A percentile compares a stretch with the other conserved stretches of the same genome.
Conservation (phyloP, 2,329 filamentous ascomycete species). For the Alternaria sp. region DNA sequence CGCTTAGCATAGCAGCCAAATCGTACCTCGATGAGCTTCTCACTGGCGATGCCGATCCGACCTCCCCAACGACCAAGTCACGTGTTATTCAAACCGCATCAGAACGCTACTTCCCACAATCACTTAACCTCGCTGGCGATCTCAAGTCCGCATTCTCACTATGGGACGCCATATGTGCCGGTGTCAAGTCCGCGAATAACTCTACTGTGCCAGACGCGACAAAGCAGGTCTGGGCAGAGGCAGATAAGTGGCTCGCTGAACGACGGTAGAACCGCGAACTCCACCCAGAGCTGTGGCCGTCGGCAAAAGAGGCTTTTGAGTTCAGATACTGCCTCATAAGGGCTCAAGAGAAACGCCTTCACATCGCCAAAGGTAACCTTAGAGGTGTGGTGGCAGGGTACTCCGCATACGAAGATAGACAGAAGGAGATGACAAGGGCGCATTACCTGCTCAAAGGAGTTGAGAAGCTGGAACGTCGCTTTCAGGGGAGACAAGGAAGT, state of each 20-base stretch:
- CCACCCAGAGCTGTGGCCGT: neutral
- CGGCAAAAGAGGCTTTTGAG: neutral
- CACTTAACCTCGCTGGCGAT: slow-evolving; percentile 63
- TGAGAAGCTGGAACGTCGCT: neutral
- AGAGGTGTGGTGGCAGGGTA: neutral
- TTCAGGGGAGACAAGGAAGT: neutral
- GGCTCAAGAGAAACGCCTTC: neutral
- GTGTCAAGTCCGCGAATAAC: slow-evolving; percentile 61
- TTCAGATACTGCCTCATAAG: neutral
- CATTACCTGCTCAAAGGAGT: neutral
- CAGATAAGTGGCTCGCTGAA: slow-evolving; percentile 63
- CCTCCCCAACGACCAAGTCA: slow-evolving; percentile 56
- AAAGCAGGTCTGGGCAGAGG: slow-evolving; percentile 63
- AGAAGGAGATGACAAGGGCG: neutral
- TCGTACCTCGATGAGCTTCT: slow-evolving; percentile 77
- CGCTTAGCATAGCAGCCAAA: slow-evolving; percentile 79
- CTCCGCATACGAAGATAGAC: neutral
- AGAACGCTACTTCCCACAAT: slow-evolving; percentile 67
- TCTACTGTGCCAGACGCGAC: slow-evolving; percentile 51
- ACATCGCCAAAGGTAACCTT: neutral
- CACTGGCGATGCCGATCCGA: slow-evolving; percentile 61
- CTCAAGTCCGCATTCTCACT: slow-evolving; percentile 66
- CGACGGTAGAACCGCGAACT: slow-evolving; percentile 28
- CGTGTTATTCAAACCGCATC: slow-evolving; percentile 59
- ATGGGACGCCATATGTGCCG: slow-evolving; percentile 70